Evolutionary conservation across 2,329 filamentous ascomycete species (phyloP).

Genomic region (Colletotrichum scovillei): DNA sequence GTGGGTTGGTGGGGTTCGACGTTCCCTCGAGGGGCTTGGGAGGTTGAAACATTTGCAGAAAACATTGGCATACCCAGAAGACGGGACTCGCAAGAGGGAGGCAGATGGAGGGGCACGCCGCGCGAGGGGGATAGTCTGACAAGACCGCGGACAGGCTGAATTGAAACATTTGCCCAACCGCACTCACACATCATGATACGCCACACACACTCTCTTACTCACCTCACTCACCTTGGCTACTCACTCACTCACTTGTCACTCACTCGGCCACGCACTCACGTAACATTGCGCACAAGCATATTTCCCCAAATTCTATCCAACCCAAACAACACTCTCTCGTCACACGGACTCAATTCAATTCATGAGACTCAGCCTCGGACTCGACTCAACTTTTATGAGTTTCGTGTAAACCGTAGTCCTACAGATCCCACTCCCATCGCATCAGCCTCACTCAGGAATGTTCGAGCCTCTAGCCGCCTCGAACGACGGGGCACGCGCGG

Average conservation of each 20-base stretch:
- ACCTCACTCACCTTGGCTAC: not conserved
- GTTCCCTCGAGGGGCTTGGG: not conserved
- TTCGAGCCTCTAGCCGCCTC: not conserved
- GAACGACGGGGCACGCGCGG: not conserved
- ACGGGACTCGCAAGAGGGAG: not conserved
- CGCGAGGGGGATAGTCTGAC: not conserved
- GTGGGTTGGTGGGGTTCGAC: not conserved
- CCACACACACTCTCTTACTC: slow-evolving; percentile 9
- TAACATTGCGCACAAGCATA: slow-evolving; percentile 13
- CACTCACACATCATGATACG: slow-evolving; percentile 6
- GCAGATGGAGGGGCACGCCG: not conserved
- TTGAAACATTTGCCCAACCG: slow-evolving; percentile 34
- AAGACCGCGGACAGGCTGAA: slow-evolving; percentile 7
- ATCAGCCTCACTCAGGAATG: not conserved
- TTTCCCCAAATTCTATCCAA: not conserved
- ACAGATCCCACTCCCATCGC: not conserved
- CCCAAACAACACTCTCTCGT: not conserved
- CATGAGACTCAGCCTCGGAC: slow-evolving; percentile 4
- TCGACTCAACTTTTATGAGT: not conserved
- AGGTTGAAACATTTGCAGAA: slow-evolving; percentile 14
- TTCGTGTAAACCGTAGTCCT: not conserved
- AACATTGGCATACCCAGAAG: not conserved
- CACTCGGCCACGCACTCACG: not conserved
- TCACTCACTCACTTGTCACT: not conserved
- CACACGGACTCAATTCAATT: not conserved